Evolutionary conservation across 352 stramenopile species (phyloP).

Genomic region (Phytophthora sansomeana): DNA sequence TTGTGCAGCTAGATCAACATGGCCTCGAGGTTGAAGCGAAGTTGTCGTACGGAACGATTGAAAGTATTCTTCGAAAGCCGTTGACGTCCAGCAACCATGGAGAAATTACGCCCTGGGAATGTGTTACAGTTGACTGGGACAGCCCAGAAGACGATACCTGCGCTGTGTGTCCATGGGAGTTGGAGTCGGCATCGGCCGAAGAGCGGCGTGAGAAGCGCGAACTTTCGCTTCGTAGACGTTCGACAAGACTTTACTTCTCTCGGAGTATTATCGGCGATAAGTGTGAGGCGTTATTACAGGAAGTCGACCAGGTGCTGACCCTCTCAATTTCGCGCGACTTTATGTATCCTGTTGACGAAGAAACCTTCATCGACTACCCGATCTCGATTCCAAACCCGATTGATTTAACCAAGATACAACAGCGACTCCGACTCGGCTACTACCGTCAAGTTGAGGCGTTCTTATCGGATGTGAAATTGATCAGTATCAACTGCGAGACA

Average conservation of each 20-base stretch:
- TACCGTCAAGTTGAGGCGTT: slow-evolving; percentile 90
- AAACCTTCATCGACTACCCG: slow-evolving; percentile 80
- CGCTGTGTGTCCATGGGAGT: slow-evolving; percentile 81
- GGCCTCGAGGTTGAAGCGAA: slow-evolving; percentile 67
- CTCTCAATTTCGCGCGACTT: slow-evolving; percentile 83
- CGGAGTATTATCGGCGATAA: slow-evolving; percentile 59
- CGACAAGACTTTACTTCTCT: slow-evolving; percentile 56
- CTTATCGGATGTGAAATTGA: slow-evolving; percentile 74
- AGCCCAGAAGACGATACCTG: slow-evolving; percentile 74
- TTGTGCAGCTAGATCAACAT: slow-evolving; percentile 68
- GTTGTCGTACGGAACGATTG: slow-evolving; percentile 71
- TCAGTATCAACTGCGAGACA: slow-evolving; percentile 82
- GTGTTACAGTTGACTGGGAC: slow-evolving; percentile 76
- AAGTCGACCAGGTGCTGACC: slow-evolving; percentile 68
- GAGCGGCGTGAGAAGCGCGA: slow-evolving; percentile 53
- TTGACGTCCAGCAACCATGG: slow-evolving; percentile 19
- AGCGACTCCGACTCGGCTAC: slow-evolving; percentile 68
- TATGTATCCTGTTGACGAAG: slow-evolving; percentile 77
- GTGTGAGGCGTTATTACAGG: slow-evolving; percentile 55
- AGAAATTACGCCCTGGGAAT: slow-evolving; percentile 79
- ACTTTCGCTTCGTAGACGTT: slow-evolving; percentile 43
- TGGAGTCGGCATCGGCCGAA: slow-evolving; percentile 56
- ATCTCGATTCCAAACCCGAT: slow-evolving; percentile 87
- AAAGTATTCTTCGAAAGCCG: slow-evolving; percentile 48
- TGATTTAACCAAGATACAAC: slow-evolving; percentile 82